Conservation (phyloP, 2,329 filamentous ascomycete species). For the Calonectria naviculata region DNA sequence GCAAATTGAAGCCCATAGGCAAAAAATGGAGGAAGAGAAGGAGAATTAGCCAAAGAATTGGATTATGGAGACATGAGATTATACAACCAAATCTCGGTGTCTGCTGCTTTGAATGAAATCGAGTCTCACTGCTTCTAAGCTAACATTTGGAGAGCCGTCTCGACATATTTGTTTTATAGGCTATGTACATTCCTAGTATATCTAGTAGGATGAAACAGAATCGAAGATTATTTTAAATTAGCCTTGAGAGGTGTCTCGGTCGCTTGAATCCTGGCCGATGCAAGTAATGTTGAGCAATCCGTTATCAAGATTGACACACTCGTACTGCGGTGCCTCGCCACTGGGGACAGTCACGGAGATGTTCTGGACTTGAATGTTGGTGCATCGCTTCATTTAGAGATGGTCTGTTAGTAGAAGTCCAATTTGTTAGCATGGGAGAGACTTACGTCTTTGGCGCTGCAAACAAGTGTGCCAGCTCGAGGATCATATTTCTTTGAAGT, state of each 20-base stretch:
- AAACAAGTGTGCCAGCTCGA: constrained; percentile 41
- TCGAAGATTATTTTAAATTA: neutral
- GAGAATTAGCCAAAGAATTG: neutral
- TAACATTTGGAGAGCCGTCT: neutral
- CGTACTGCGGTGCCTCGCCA: constrained; percentile 32
- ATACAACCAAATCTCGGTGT: neutral
- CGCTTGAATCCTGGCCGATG: constrained; percentile 5
- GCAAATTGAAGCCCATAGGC: constrained; percentile 6
- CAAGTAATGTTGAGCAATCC: constrained; percentile 32
- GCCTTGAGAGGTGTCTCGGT: constrained; percentile 31
- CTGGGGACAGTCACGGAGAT: constrained; percentile 37
- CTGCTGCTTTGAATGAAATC: neutral
- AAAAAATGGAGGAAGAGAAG: neutral
- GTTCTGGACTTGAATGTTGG: constrained; percentile 35
- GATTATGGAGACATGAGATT: neutral
- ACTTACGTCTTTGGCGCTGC: constrained; percentile 43
- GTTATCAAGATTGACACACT: constrained; percentile 35
- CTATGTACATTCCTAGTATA: neutral
- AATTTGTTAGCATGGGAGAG: accelerated
- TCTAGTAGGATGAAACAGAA: neutral
- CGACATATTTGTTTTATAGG: neutral
- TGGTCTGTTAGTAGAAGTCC: neutral
- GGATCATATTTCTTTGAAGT: constrained; percentile 43
- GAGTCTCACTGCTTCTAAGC: neutral
- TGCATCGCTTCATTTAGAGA: constrained; percentile 29